Evolutionary conservation across 495 filamentous ascomycete species (phyloP).

Genomic region (Xeromyces bisporus): DNA sequence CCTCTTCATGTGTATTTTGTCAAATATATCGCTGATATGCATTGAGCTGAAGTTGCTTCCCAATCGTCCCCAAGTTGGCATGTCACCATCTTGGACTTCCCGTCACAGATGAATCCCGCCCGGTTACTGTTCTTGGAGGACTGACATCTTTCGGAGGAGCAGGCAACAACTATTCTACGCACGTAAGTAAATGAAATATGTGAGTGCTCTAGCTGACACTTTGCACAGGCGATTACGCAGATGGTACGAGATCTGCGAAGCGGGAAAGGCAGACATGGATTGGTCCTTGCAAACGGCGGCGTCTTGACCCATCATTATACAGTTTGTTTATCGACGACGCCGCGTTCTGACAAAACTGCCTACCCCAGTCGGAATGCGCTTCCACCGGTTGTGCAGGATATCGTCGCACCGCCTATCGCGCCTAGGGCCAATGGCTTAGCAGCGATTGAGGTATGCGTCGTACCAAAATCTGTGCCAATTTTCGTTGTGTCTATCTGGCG

Average conservation of each 20-base stretch:
- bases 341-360: slow-evolving; percentile 12
- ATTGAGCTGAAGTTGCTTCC: slow-evolving; percentile 40
- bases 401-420: slow-evolving; percentile 17
- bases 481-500: not conserved
- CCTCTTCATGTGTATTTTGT: too few species aligned
- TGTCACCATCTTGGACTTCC: slow-evolving; percentile 33
- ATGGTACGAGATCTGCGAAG: slow-evolving; percentile 28
- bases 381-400: slow-evolving; percentile 8
- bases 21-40: too few species aligned
- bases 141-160: slow-evolving; percentile 42
- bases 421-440: slow-evolving; percentile 25
- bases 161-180: slow-evolving; percentile 45
- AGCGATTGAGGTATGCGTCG: slow-evolving; percentile 29
- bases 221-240: slow-evolving; percentile 27
- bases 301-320: slow-evolving; percentile 37
- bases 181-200: slow-evolving; percentile 18
- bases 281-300: slow-evolving; percentile 40
- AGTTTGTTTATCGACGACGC: slow-evolving; percentile 28
- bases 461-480: not conserved
- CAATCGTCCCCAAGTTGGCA: slow-evolving; percentile 41
- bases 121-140: slow-evolving; percentile 36
- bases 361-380: slow-evolving; percentile 28
- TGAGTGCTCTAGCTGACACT: not conserved
- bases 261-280: slow-evolving; percentile 21
- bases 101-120: slow-evolving; percentile 20